Evolutionary conservation across 2,329 filamentous ascomycete species (phyloP).

Genomic region (Monosporascus sp.): DNA sequence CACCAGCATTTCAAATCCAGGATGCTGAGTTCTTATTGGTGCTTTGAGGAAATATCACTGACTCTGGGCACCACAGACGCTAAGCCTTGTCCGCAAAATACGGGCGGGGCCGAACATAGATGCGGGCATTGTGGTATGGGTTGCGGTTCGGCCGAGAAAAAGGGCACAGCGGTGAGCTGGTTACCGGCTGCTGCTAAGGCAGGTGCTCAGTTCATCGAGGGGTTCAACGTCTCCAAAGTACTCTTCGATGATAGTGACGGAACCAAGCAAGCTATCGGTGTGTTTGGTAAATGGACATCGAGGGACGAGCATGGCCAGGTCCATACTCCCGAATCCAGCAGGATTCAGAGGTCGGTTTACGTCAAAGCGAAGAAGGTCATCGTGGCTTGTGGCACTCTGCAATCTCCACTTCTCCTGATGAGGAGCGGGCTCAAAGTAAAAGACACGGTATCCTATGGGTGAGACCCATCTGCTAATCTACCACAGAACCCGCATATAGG

Average conservation of each 20-base stretch:
- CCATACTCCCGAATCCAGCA: slow-evolving; percentile 41
- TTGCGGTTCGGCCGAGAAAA: slow-evolving; percentile 66
- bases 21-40: too few relatives aligned
- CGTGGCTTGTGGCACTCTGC: slow-evolving; percentile 69
- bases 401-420: slow-evolving; percentile 69
- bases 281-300: slow-evolving; percentile 71
- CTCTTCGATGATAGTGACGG: slow-evolving; percentile 54
- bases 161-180: slow-evolving; percentile 71
- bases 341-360: slow-evolving; percentile 54
- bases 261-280: slow-evolving; percentile 58
- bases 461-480: neutral
- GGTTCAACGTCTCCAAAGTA: slow-evolving; percentile 66
- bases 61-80: slow-evolving; percentile 28
- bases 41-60: neutral
- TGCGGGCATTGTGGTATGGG: slow-evolving; percentile 63
- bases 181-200: slow-evolving; percentile 73
- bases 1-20: too few relatives aligned
- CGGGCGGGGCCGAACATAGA: slow-evolving; percentile 65
- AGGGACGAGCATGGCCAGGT: slow-evolving; percentile 59
- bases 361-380: slow-evolving; percentile 79
- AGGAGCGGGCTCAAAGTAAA: slow-evolving; percentile 69
- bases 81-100: slow-evolving; percentile 72
- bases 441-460: slow-evolving; percentile 2
- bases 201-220: slow-evolving; percentile 79
- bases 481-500: slow-evolving; percentile 71